Base-by-base conservation (phyloP, 306 rosid species). In the Quercus robur region DNA sequence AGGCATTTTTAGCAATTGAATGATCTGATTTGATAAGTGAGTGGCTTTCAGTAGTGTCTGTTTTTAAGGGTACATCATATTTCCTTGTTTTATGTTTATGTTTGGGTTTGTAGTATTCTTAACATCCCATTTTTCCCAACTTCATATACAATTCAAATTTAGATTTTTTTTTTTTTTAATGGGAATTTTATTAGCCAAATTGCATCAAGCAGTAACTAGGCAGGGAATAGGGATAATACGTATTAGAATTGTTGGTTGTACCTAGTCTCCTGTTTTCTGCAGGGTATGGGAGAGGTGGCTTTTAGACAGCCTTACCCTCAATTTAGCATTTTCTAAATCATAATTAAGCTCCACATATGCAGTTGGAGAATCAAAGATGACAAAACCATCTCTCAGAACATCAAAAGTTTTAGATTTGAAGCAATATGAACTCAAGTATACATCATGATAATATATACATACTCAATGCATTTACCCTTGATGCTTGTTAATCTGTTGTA, bases 401-500 rank as follows among this genome's bases (percentile, higher is more conserved):
- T 1, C 54, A 6, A 5, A 13, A 64, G 8, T 30, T 23, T 30
- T 64, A 64, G 46, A 35, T 14, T 28, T 57, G 74, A 81, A 54
- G 77, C 35, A 71, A 61, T 20, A 44, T 84, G 70, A 71, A 62
- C 35, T 75, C 61, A 25, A 56, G 13, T 35, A 10, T 67, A 12
- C 61, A 64, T 30, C 46, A 26, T 55, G 84, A 57, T 80, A 71
- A 20, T 70, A 58, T 54, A 23, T 71, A 80, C 0, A 38, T 0
- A 7, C 46, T 41, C 46, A 41, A 58, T 55, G 56, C 57, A 78
- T 74, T 76, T 49, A 78, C 76, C 17, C 6, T 7, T 67, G 17
- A 68, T 35, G 26, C 49, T 68, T 19, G 17, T 68, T 33, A 68
- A 64, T 77, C 46, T 69, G 67, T 18, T 81, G 78, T 77, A 76